Evolutionary conservation across 2,329 filamentous ascomycete genomes (phyloP), one percentile per base, ranked within the genome.

Genomic region (Ophiostoma himal-ulmi): DNA sequence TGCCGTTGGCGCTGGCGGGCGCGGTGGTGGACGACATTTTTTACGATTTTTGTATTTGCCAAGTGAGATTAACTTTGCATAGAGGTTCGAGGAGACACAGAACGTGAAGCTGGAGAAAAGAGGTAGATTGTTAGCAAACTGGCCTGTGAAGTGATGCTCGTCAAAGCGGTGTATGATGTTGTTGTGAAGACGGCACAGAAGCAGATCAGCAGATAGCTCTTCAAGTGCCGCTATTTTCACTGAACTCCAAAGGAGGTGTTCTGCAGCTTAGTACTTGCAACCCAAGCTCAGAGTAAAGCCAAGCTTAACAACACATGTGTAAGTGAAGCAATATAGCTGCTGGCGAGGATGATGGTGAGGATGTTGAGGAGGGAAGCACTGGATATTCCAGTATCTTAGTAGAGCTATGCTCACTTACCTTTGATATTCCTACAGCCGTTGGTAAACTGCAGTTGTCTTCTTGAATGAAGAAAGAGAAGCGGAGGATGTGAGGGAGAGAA

Each of bases 1-100:
- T 80, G 79, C 84, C 83, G 78, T 82, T 84, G 77, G 81, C 83
- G 78, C 83, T 84, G 77, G 81, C 82, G 70, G 82, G 77, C 76
- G 82, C 78, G 78, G 81, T 79, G 76, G 83, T 78, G 74, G 83
- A 80, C 81, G 86, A 82, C 85, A 90, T 90, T 70, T n/a, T n/a
- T 71, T 70, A 69, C 71, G 73, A 69, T 68, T 65, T 39, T 65
- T 26, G 62, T 41, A 39, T 65, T 22, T 65, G 36, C 62, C 34
- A 41, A 65, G 62, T 65, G 36, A 22, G 62, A 36, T 39, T 65
- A 65, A 39, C 62, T 65, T 65, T 65, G 62, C 62, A 65, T 65
- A 22, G 20, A 65, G n/a, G 10, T 39, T 65, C 34, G 57, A 36
- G 57, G 57, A 62, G 57, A 34, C 57, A 36, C 34, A 14, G 30